phyloP scores from a whole-genome alignment of 2,329 filamentous ascomycete genomes.

The Aspergillus cejpii region DNA sequence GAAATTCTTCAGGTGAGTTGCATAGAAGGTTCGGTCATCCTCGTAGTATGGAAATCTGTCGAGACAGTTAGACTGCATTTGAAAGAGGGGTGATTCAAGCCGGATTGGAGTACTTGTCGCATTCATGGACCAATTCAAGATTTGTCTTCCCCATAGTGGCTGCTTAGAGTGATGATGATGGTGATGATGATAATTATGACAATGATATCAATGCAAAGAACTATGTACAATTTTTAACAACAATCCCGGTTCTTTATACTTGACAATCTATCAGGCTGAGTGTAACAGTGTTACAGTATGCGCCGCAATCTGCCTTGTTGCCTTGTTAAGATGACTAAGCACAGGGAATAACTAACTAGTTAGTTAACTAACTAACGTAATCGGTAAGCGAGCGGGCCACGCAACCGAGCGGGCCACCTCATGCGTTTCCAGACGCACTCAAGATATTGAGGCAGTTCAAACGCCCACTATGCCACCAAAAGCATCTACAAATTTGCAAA shows the following conservation, averaged over 20 bases:
- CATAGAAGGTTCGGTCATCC: conserved; percentile 52
- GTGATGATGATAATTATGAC: not conserved
- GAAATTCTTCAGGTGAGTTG: conserved; percentile 49
- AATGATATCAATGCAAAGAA: not conserved
- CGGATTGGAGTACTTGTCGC: conserved; percentile 43
- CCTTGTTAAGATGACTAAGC: too few species aligned
- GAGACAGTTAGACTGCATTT: conserved; percentile 1
- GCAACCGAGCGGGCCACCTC: too few species aligned
- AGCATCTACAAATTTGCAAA: not conserved
- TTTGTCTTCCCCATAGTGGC: conserved; percentile 40
- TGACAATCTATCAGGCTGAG: not conserved
- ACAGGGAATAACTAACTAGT: too few species aligned
- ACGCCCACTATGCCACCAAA: conserved; percentile 1
- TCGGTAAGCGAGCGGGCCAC: too few species aligned
- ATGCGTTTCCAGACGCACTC: not conserved
- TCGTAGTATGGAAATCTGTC: conserved; percentile 70
- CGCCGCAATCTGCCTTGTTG: not conserved
- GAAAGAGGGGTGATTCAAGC: not conserved
- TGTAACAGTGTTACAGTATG: too few species aligned
- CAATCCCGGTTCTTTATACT: not conserved
- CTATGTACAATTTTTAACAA: conserved; percentile 1
- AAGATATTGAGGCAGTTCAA: not conserved
- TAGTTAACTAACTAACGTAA: too few species aligned
- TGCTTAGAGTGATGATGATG: not conserved
- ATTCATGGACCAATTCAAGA: conserved; percentile 51